Percentiles rank a stretch among this genome's conserved stretches.
Evolutionary conservation across 108 stramenopile species (phyloP).

Genomic region (Cyclostephanos invisitatus): DNA sequence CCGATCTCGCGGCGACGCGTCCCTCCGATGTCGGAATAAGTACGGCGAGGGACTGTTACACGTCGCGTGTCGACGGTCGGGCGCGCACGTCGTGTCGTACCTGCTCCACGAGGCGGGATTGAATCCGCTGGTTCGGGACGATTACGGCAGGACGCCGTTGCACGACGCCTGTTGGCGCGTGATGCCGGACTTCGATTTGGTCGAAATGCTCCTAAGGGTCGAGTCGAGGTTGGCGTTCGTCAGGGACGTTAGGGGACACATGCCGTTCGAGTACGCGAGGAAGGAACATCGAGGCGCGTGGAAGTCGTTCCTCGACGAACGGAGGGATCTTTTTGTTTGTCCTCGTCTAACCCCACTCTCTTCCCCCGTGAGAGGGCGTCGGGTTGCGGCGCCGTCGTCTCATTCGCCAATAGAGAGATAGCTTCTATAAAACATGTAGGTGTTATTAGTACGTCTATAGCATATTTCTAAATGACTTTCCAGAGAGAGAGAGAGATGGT

Average conservation of each 20-base stretch:
- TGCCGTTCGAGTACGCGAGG: slow-evolving; percentile 76
- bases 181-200: slow-evolving; percentile 58
- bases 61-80: slow-evolving; percentile 82
- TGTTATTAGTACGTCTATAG: too few species aligned
- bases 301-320: slow-evolving; percentile 56
- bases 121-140: slow-evolving; percentile 67
- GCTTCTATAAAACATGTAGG: too few species aligned
- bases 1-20: slow-evolving; percentile 24
- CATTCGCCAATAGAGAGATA: too few species aligned
- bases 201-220: slow-evolving; percentile 48
- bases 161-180: slow-evolving; percentile 91
- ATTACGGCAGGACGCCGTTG: slow-evolving; percentile 84
- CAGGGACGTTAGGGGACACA: slow-evolving; percentile 63
- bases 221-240: slow-evolving; percentile 68
- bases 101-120: slow-evolving; percentile 59
- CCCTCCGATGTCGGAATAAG: slow-evolving; percentile 72
- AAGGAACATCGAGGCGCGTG: slow-evolving; percentile 63
- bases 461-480: too few species aligned
- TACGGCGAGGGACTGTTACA: slow-evolving; percentile 86
- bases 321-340: slow-evolving; percentile 21
- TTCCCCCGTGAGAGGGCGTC: neutral
- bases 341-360: neutral
- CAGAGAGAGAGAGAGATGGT: too few species aligned
- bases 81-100: slow-evolving; percentile 57
- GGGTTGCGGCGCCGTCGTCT: too few species aligned